phyloP scores from a whole-genome alignment of 2,329 filamentous ascomycete species.

The Exophiala sideris region DNA sequence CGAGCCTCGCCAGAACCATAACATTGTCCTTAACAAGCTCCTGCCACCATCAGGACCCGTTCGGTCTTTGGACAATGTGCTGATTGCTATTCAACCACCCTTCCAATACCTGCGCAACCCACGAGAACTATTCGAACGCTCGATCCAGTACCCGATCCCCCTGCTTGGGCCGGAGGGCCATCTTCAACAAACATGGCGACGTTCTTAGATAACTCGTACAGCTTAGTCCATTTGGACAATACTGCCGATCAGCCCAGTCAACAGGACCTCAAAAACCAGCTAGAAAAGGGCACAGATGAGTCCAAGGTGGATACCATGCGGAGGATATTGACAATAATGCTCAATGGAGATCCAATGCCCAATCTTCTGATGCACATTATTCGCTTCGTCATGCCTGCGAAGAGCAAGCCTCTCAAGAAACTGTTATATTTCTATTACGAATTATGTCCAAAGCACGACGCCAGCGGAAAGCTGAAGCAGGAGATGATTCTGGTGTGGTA shows the following conservation, averaged over 20 bases:
- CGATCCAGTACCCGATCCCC: neutral
- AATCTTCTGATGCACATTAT: slow-evolving; percentile 99
- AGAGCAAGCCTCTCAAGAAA: slow-evolving; percentile 95
- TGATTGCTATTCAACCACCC: neutral
- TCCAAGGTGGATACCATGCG: slow-evolving; percentile 94
- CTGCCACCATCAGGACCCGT: neutral
- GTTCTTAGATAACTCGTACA: slow-evolving; percentile 93
- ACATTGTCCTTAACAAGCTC: neutral
- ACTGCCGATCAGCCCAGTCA: slow-evolving; percentile 84
- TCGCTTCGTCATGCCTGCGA: slow-evolving; percentile 98
- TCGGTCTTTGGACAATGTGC: neutral
- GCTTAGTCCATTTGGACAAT: slow-evolving; percentile 96
- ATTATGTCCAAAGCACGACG: slow-evolving; percentile 84
- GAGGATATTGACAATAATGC: slow-evolving; percentile 86
- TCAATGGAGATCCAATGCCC: slow-evolving; percentile 95
- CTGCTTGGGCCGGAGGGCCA: neutral
- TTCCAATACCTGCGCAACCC: neutral
- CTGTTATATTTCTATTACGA: slow-evolving; percentile 99
- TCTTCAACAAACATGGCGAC: slow-evolving; percentile 69
- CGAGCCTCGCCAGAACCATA: neutral
- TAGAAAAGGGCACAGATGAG: slow-evolving; percentile 92
- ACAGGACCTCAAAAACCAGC: slow-evolving; percentile 85
- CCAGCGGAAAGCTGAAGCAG: slow-evolving; percentile 91
- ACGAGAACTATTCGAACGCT: neutral
- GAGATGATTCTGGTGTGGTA: slow-evolving; percentile 99